Percentiles rank a stretch among this genome's conserved stretches.
Conservation (phyloP, 805 yeast species). For the Candida tammaniensis region DNA sequence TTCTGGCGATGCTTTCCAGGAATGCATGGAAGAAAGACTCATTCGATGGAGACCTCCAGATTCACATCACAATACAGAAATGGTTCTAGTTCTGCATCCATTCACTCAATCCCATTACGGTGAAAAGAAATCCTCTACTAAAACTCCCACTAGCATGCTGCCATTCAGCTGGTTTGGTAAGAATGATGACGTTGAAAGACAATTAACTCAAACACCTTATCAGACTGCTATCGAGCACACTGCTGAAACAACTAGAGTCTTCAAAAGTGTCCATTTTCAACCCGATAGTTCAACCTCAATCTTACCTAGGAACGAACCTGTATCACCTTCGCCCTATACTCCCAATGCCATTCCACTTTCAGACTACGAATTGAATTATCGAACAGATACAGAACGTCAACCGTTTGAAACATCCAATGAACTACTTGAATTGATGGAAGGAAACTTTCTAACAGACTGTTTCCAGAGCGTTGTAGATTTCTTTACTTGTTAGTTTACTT, state of each 20-base stretch:
- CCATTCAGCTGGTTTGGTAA: conserved; percentile 4
- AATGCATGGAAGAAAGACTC: conserved; percentile 29
- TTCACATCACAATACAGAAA: conserved; percentile 30
- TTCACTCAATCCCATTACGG: conserved; percentile 17
- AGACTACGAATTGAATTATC: conserved; percentile 4
- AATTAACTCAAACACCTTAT: conserved; percentile 1
- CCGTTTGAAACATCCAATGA: conserved; percentile 9
- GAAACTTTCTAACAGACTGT: conserved; percentile 13
- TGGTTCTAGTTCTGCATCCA: conserved; percentile 27
- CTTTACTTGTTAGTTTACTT: conserved; percentile 12
- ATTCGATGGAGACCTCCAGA: conserved; percentile 31
- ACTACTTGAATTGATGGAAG: conserved; percentile 9
- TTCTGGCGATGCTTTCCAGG: conserved; percentile 16
- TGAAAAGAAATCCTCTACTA: neutral
- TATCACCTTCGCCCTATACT: conserved; percentile 5
- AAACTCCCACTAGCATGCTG: no score
- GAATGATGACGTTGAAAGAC: neutral
- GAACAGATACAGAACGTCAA: neutral
- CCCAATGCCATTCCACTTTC: conserved; percentile 13
- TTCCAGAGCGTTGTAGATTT: conserved; percentile 19
- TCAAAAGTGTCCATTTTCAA: conserved; percentile 6
- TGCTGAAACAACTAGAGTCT: neutral
- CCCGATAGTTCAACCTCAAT: conserved; percentile 7
- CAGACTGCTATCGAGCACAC: conserved; percentile 4
- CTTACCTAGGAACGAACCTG: conserved; percentile 2